phyloP scores from a whole-genome alignment of 2,329 filamentous ascomycete species.

The Aspergillus neotritici region DNA sequence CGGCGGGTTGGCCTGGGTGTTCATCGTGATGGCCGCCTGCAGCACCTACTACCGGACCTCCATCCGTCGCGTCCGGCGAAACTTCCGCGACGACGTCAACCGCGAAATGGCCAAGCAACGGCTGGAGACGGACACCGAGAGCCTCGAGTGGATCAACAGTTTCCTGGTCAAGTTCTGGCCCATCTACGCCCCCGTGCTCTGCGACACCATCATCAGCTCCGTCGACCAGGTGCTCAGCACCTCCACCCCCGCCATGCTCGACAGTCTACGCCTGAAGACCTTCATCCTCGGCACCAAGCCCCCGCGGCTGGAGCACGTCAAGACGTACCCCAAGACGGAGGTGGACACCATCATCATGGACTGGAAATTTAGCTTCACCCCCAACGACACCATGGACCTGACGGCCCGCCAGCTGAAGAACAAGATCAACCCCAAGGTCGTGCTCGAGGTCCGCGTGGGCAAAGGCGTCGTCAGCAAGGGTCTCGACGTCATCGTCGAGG shows the following conservation, averaged over 20 bases:
- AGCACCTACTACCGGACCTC: constrained; percentile 96
- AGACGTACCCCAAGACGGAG: constrained; percentile 92
- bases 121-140: constrained; percentile 85
- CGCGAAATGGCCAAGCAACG: constrained; percentile 82
- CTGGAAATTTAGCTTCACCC: constrained; percentile 99
- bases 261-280: constrained; percentile 86
- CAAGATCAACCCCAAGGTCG: constrained; percentile 95
- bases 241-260: constrained; percentile 83
- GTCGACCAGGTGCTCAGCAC: constrained; percentile 95
- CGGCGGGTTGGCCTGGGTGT: constrained; percentile 86
- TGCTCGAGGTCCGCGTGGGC: constrained; percentile 88
- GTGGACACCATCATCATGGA: constrained; percentile 98
- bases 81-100: constrained; percentile 90
- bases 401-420: constrained; percentile 84
- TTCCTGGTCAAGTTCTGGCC: constrained; percentile 99
- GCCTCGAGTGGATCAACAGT: constrained; percentile 97
- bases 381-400: constrained; percentile 88
- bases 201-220: constrained; percentile 83
- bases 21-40: constrained; percentile 86
- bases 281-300: constrained; percentile 94
- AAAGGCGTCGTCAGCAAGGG: constrained; percentile 97
- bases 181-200: constrained; percentile 91
- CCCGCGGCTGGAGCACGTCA: constrained; percentile 93
- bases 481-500: constrained; percentile 93
- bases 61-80: constrained; percentile 83